Percentiles rank a stretch among this genome's conserved stretches.
phyloP scores from a whole-genome alignment of 164 flowering plant species.

The Berberis vulgaris region DNA sequence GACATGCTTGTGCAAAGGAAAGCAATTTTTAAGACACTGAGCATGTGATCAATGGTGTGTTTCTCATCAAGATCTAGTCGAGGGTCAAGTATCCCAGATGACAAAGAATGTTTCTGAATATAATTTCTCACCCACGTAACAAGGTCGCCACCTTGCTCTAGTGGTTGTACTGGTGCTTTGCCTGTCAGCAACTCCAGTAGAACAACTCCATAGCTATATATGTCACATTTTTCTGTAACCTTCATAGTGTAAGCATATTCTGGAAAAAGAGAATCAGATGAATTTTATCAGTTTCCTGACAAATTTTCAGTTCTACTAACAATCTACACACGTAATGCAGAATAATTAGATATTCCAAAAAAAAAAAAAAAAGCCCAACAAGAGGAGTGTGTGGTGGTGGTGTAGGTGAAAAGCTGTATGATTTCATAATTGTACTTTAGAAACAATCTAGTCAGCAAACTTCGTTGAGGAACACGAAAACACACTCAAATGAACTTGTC shows the following conservation, averaged over 20 bases:
- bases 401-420: no score
- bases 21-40: constrained; percentile 70
- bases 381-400: no score
- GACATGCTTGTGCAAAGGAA: constrained; percentile 67
- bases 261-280: constrained; percentile 21
- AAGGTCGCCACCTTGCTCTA: constrained; percentile 90
- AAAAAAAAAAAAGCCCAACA: no score
- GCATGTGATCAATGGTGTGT: constrained; percentile 55
- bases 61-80: constrained; percentile 46
- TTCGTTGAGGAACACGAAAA: no score
- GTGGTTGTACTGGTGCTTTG: constrained; percentile 77
- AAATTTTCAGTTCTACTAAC: no score
- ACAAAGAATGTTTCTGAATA: constrained; percentile 47
- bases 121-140: constrained; percentile 62
- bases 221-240: constrained; percentile 92
- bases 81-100: constrained; percentile 53
- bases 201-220: constrained; percentile 94
- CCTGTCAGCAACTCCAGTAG: constrained; percentile 89
- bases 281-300: background rate
- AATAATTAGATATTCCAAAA: no score
- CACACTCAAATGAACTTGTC: no score
- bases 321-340: no score
- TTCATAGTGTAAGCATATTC: constrained; percentile 99
- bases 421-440: no score
- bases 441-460: no score